Percentiles rank a stretch among this genome's conserved stretches.
Evolutionary conservation across 1,284 basidiomycete genomes (phyloP).

Genomic region (Marasmius oreades): DNA sequence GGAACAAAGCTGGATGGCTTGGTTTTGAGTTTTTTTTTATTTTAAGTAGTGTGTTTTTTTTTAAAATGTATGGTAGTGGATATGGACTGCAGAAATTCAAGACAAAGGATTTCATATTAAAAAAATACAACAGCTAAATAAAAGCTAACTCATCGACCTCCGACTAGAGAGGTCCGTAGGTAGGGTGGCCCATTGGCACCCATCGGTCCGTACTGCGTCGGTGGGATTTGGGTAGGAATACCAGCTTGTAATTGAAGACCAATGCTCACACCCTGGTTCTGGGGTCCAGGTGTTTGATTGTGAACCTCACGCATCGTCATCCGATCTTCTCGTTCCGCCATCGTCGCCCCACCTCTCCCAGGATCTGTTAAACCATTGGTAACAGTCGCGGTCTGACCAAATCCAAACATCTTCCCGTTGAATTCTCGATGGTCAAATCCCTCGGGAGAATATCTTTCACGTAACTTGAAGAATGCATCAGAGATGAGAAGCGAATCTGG

Average conservation of each 20-base stretch:
- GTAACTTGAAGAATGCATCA: constrained; percentile 94
- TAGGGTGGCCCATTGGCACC: constrained; percentile 51
- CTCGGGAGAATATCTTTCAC: constrained; percentile 87
- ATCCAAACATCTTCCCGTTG: constrained; percentile 74
- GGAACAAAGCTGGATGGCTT: constrained; percentile 43
- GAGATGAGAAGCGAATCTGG: constrained; percentile 94
- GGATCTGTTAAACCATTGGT: constrained; percentile 63
- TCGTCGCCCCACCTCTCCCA: constrained; percentile 65
- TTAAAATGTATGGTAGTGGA: too few species aligned
- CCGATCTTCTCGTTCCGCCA: constrained; percentile 75
- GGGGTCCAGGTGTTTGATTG: constrained; percentile 50
- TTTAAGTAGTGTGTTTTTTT: constrained; percentile 1
- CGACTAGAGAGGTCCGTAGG: constrained; percentile 60
- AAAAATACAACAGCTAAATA: too few species aligned
- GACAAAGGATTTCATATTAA: too few species aligned
- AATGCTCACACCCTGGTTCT: constrained; percentile 34
- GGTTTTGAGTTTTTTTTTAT: constrained; percentile 29
- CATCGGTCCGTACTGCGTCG: constrained; percentile 58
- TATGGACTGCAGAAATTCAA: too few species aligned
- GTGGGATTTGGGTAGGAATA: constrained; percentile 45
- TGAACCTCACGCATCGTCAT: constrained; percentile 49
- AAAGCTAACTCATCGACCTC: constrained; percentile 57
- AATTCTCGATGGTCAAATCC: constrained; percentile 77
- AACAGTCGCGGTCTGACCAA: constrained; percentile 69
- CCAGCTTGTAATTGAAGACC: constrained; percentile 43